Conservation (phyloP, 768 basidiomycete species). For the Kwoniella dejecticola region DNA sequence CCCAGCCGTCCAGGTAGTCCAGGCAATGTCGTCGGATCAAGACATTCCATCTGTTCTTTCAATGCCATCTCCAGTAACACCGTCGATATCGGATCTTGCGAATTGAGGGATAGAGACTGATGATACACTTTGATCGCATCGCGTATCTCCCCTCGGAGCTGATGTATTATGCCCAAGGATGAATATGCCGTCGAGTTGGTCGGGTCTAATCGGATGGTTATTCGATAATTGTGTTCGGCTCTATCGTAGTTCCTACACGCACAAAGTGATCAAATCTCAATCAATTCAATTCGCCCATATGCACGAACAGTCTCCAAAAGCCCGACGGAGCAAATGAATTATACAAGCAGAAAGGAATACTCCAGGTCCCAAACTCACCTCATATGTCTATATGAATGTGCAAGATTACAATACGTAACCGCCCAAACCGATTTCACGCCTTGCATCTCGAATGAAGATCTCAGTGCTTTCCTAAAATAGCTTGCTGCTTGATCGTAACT, state of each 20-base stretch:
- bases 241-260: slow-evolving; percentile 58
- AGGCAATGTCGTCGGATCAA: slow-evolving; percentile 41
- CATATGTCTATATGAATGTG: slow-evolving; percentile 80
- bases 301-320: too few species aligned
- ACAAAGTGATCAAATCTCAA: too few species aligned
- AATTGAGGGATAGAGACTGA: slow-evolving; percentile 64
- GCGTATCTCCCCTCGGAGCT: slow-evolving; percentile 71
- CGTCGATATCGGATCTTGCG: slow-evolving; percentile 53
- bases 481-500: slow-evolving; percentile 74
- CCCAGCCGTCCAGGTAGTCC: slow-evolving; percentile 40
- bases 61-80: slow-evolving; percentile 53
- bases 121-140: slow-evolving; percentile 88
- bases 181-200: slow-evolving; percentile 77
- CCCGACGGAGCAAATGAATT: too few species aligned
- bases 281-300: background rate
- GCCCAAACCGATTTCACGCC: slow-evolving; percentile 82
- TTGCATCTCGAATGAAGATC: slow-evolving; percentile 81
- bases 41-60: slow-evolving; percentile 43
- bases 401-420: slow-evolving; percentile 87
- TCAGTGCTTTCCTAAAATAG: slow-evolving; percentile 73
- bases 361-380: too few species aligned
- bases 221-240: slow-evolving; percentile 72
- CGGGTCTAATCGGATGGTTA: slow-evolving; percentile 84
- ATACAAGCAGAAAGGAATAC: too few species aligned
- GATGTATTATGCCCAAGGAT: slow-evolving; percentile 85